A percentile compares a stretch with the other conserved stretches of the same genome.
Conservation (phyloP, 2,329 filamentous ascomycete species). For the Metarhizium brunneum region DNA sequence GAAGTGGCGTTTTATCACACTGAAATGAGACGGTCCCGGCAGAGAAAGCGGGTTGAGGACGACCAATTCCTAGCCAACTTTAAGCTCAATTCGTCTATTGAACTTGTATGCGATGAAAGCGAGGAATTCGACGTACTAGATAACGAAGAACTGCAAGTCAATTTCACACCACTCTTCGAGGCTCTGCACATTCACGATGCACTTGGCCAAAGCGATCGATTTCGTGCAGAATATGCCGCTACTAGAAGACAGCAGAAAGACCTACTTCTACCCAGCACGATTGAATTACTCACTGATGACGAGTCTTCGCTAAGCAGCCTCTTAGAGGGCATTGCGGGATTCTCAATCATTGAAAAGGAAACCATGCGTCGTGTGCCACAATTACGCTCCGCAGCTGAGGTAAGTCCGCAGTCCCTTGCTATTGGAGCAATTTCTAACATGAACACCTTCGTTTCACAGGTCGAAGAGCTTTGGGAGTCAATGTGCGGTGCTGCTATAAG, state of each 20-base stretch:
- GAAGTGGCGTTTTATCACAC: conserved; percentile 97
- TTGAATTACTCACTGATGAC: conserved; percentile 74
- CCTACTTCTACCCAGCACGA: conserved; percentile 65
- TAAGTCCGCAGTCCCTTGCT: conserved; percentile 29
- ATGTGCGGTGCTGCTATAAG: conserved; percentile 85
- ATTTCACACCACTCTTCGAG: conserved; percentile 91
- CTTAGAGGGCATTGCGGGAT: conserved; percentile 88
- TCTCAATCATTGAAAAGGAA: conserved; percentile 90
- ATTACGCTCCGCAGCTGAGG: conserved; percentile 73
- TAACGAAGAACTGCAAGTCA: conserved; percentile 89
- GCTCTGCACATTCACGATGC: conserved; percentile 95
- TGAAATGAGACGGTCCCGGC: conserved; percentile 71
- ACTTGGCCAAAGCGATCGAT: conserved; percentile 83
- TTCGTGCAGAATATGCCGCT: conserved; percentile 82
- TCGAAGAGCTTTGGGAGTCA: conserved; percentile 98
- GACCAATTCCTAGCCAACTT: conserved; percentile 71
- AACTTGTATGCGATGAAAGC: conserved; percentile 87
- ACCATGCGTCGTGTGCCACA: conserved; percentile 84
- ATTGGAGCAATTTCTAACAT: not conserved
- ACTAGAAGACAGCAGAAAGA: conserved; percentile 90
- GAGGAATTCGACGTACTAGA: conserved; percentile 94
- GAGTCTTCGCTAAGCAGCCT: conserved; percentile 80
- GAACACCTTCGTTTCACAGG: conserved; percentile 33
- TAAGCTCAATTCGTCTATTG: conserved; percentile 90
- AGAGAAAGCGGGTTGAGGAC: conserved; percentile 72